Percentiles rank a stretch among this genome's conserved stretches.
These are phyloP conservation scores for Sugiyamaella sp. DNA, from an alignment of 1,139 yeast species.

Conservation along the genomic window DNA sequence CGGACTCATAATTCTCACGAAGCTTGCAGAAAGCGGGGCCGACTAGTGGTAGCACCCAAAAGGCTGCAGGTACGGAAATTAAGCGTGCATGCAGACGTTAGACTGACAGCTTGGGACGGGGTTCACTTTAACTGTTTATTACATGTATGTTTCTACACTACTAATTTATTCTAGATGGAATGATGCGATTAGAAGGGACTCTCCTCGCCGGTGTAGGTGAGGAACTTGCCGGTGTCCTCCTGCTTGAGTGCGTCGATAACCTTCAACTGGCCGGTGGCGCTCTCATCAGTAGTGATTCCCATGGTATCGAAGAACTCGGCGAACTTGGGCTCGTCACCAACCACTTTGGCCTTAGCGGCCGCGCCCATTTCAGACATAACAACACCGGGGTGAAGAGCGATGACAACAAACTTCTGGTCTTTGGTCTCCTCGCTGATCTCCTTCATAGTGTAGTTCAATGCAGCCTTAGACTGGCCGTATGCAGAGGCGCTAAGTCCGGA, in stretches of 20 bases:
- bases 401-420: constrained; percentile 27
- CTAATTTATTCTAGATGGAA: neutral
- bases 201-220: constrained; percentile 32
- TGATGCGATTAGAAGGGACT: constrained; percentile 29
- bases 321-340: neutral
- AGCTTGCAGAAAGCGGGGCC: too few relatives aligned
- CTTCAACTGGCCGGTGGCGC: constrained; percentile 22
- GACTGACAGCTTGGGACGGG: too few relatives aligned
- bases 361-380: constrained; percentile 2
- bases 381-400: constrained; percentile 6
- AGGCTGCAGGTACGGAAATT: neutral
- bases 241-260: constrained; percentile 16
- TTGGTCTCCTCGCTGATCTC: constrained; percentile 23
- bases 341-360: neutral
- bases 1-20: too few relatives aligned
- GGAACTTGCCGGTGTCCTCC: constrained; percentile 21
- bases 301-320: neutral
- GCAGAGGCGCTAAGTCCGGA: constrained; percentile 23
- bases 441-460: constrained; percentile 10
- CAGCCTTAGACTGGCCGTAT: constrained; percentile 7
- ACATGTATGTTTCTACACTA: neutral
- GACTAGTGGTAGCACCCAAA: too few relatives aligned
- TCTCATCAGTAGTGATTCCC: constrained; percentile 13
- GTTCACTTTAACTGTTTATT: too few relatives aligned
- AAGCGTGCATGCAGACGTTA: neutral